phyloP scores from a whole-genome alignment of 495 filamentous ascomycete genomes.

The Lentithecium fluviatile region DNA sequence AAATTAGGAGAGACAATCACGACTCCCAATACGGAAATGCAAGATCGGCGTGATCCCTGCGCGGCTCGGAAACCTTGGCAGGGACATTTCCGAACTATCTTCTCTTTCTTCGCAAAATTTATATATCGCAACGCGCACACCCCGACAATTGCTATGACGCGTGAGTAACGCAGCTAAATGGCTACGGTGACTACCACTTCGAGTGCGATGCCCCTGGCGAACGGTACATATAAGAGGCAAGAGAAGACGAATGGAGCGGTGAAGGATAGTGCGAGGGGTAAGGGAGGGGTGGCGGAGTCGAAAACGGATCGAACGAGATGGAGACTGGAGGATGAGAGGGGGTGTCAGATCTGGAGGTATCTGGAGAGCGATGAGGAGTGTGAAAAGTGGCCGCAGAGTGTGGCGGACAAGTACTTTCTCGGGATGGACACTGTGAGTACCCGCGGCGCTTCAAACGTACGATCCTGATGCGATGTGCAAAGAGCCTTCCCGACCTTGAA shows the following conservation, averaged over 20 bases:
- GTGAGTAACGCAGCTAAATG: not conserved
- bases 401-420: conserved; percentile 80
- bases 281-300: not conserved
- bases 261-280: not conserved
- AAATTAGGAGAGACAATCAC: too few species aligned
- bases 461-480: conserved; percentile 8
- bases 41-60: too few species aligned
- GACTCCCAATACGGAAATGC: too few species aligned
- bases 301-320: conserved; percentile 78
- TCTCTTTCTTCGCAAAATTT: not conserved
- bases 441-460: not conserved
- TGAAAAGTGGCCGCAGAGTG: conserved; percentile 78
- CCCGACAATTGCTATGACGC: not conserved
- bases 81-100: not conserved
- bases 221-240: conserved; percentile 12
- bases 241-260: not conserved
- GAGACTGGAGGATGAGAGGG: conserved; percentile 77
- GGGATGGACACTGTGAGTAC: conserved; percentile 63
- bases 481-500: conserved; percentile 73
- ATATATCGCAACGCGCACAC: not conserved
- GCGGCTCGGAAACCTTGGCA: not conserved
- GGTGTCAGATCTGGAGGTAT: conserved; percentile 92
- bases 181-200: not conserved
- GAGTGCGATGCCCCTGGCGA: conserved; percentile 3
- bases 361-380: conserved; percentile 72